Evolutionary conservation across 2,329 filamentous ascomycete species (phyloP).

Genomic region (Arthroderma sp.): DNA sequence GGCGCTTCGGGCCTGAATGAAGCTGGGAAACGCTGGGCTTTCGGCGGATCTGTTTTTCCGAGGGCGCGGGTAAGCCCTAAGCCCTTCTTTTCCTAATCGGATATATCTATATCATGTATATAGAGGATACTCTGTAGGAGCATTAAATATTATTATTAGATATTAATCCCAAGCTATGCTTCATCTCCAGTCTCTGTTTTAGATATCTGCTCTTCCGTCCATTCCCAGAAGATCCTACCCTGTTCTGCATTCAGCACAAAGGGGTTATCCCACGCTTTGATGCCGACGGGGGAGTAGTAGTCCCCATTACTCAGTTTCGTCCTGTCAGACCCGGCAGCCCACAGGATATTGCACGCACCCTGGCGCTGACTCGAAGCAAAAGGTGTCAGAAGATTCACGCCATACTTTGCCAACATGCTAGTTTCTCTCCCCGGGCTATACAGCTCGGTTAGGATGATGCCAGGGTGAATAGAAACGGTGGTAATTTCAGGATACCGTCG

Average conservation of each 20-base stretch:
- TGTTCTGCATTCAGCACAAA: constrained; percentile 22
- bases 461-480: constrained; percentile 39
- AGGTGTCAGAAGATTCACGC: constrained; percentile 12
- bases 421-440: constrained; percentile 21
- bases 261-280: constrained; percentile 17
- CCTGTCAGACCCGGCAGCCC: constrained; percentile 23
- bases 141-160: too few relatives aligned
- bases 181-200: not conserved
- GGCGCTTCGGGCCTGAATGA: too few relatives aligned
- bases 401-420: constrained; percentile 14
- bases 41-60: too few relatives aligned
- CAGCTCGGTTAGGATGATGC: constrained; percentile 31
- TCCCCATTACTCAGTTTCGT: constrained; percentile 24
- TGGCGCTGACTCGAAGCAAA: constrained; percentile 21
- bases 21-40: too few relatives aligned
- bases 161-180: too few relatives aligned
- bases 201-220: constrained; percentile 24
- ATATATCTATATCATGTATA: too few relatives aligned
- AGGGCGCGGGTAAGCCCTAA: too few relatives aligned
- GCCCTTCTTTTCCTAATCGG: too few relatives aligned
- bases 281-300: constrained; percentile 31
- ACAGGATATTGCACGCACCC: constrained; percentile 31
- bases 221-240: constrained; percentile 29
- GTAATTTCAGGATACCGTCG: constrained; percentile 31
- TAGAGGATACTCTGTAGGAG: too few relatives aligned